These are phyloP conservation scores for Curvularia hawaiiensis DNA, from an alignment of 2,329 filamentous ascomycete genomes.

Conservation along the genomic window DNA sequence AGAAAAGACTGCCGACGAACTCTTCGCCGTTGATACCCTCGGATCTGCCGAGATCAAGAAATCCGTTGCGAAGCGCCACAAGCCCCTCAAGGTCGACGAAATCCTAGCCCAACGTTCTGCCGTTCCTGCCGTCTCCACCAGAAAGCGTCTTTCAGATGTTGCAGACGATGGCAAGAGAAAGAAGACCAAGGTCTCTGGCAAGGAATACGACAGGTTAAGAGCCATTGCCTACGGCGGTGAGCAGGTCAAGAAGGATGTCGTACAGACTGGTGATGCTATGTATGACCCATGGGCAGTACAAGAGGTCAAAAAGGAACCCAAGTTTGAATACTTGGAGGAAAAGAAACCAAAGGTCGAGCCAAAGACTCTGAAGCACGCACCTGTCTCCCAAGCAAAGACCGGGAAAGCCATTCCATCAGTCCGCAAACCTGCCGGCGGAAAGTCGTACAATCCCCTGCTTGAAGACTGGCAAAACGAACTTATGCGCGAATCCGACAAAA, in stretches of 20 bases:
- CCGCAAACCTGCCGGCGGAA: slow-evolving; percentile 76
- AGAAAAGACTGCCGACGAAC: slow-evolving; percentile 80
- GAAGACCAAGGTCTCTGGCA: slow-evolving; percentile 81
- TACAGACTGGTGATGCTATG: slow-evolving; percentile 61
- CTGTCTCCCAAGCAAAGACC: slow-evolving; percentile 80
- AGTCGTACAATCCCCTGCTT: slow-evolving; percentile 91
- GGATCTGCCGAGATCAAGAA: slow-evolving; percentile 72
- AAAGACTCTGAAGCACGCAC: slow-evolving; percentile 73
- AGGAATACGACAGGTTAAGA: slow-evolving; percentile 79
- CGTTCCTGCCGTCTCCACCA: slow-evolving; percentile 75
- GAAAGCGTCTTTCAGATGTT: slow-evolving; percentile 78
- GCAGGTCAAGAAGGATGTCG: slow-evolving; percentile 55
- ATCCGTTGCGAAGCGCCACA: slow-evolving; percentile 69
- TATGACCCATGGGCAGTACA: slow-evolving; percentile 81
- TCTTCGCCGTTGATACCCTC: slow-evolving; percentile 81
- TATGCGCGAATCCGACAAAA: slow-evolving; percentile 75
- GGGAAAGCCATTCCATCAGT: slow-evolving; percentile 83
- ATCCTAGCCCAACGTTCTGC: slow-evolving; percentile 86
- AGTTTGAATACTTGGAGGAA: slow-evolving; percentile 70
- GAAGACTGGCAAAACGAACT: slow-evolving; percentile 83
- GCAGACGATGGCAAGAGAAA: slow-evolving; percentile 71
- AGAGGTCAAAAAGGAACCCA: slow-evolving; percentile 56
- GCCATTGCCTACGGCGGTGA: slow-evolving; percentile 76
- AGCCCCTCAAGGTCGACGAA: slow-evolving; percentile 86
- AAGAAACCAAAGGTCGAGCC: slow-evolving; percentile 72